Conservation (phyloP, 2,329 filamentous ascomycete species). For the Aspergillus sclerotialis region DNA sequence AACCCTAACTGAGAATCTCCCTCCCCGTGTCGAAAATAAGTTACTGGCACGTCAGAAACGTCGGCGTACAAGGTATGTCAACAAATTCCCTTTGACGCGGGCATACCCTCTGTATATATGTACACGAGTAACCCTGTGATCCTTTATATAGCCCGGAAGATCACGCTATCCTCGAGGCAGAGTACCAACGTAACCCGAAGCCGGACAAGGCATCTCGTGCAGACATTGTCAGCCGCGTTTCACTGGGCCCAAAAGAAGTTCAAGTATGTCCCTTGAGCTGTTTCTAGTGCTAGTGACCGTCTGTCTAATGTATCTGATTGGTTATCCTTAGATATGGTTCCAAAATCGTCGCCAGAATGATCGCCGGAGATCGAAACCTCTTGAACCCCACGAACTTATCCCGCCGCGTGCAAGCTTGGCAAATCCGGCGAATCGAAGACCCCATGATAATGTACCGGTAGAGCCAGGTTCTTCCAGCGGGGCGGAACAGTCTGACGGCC, state of each 20-base stretch:
- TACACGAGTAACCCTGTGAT: conserved; percentile 9
- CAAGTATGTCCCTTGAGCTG: conserved; percentile 58
- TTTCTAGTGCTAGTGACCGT: conserved; percentile 20
- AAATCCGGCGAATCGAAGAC: conserved; percentile 19
- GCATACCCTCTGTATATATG: not conserved
- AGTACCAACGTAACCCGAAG: conserved; percentile 78
- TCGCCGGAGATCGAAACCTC: conserved; percentile 76
- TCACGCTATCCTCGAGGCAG: conserved; percentile 78
- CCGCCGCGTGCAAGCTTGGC: conserved; percentile 24
- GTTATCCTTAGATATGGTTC: conserved; percentile 75
- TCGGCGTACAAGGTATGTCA: conserved; percentile 52
- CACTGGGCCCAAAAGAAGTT: conserved; percentile 89
- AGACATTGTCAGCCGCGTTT: conserved; percentile 76
- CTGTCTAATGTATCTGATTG: conserved; percentile 6
- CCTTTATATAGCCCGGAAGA: conserved; percentile 65
- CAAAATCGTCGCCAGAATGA: conserved; percentile 93
- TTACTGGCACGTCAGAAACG: conserved; percentile 54
- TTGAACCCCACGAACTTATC: conserved; percentile 68
- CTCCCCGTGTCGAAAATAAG: conserved; percentile 54
- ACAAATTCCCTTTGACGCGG: not conserved
- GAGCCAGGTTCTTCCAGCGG: conserved; percentile 24
- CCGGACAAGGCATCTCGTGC: conserved; percentile 84
- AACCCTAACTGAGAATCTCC: conserved; percentile 49
- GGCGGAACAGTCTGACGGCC: conserved; percentile 20
- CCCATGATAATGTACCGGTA: conserved; percentile 20